Base-by-base conservation (phyloP, 1,284 basidiomycete genomes). In the Rhodotorula glutinis region DNA sequence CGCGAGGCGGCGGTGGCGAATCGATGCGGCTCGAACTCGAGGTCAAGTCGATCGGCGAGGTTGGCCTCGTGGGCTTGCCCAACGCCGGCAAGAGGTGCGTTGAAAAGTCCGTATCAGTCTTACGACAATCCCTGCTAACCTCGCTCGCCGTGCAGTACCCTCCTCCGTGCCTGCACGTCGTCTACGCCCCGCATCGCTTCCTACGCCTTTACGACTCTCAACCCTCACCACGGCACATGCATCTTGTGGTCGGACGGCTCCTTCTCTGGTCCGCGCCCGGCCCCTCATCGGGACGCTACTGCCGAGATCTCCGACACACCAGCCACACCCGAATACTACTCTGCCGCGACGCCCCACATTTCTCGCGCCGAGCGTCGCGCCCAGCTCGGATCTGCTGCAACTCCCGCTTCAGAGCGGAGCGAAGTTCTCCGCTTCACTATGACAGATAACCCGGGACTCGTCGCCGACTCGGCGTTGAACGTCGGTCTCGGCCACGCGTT, bases 371-470 rank as follows among this genome's bases (percentile, higher is more conserved):
- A 69, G 16, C 67, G 67, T 13, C 67, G 67, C 3, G n/a, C 29
- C 19, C 51, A 62, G 14, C 54, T 27, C n/a, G 19, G n/a, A 30
- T 13, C 30, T 41, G 46, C 25, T 10, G 11, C 11, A 16, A 16
- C 56, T 8, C 4, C 54, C 16, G 7, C 19, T 1, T n/a, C 30
- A 17, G 38, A 51, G 23, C 61, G 67, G 16, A 64, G 55, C 41
- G 92, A 95, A 78, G 80, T 82, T 3, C 88, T 90, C 77, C 85
- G 95, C 4, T 93, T 98, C 80, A 94, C 91, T 1, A 87, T 99
- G 65, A 90, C 93, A n/a, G 95, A 99, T 80, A 96, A 98, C 76
- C 95, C 96, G 0, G 95, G 95, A 17, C 85, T 98, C 40, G 88
- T 98, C 57, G 84, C 86, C 11, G 84, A 85, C 16, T 91, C 94